Percentiles rank a stretch among this genome's conserved stretches.
These are phyloP conservation scores for Thermomyces lanuginosus DNA, from an alignment of 2,329 filamentous ascomycete genomes.

Conservation along the genomic window DNA sequence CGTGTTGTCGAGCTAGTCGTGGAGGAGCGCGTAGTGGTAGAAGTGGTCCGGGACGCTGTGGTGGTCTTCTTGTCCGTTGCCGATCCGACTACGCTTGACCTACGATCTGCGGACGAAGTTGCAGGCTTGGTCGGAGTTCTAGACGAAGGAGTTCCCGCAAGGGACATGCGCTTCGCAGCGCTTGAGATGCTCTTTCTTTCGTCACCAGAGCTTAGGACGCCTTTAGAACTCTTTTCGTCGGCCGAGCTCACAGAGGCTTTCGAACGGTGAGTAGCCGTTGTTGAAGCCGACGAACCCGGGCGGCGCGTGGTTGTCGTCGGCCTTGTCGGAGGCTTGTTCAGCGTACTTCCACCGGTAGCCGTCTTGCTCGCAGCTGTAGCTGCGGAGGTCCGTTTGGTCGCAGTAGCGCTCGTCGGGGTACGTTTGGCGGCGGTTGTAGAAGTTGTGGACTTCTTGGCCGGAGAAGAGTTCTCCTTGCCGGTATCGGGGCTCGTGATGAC, in stretches of 20 bases:
- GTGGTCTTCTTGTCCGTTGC: slow-evolving; percentile 2
- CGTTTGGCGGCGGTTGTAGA: slow-evolving; percentile 4
- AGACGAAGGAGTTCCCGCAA: slow-evolving; percentile 22
- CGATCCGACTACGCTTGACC: slow-evolving; percentile 21
- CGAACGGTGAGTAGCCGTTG: slow-evolving; percentile 24
- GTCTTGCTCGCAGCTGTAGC: slow-evolving; percentile 15
- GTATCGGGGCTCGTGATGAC: slow-evolving; percentile 20
- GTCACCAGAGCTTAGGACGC: slow-evolving; percentile 28
- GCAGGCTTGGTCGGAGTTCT: slow-evolving; percentile 19
- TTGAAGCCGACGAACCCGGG: slow-evolving; percentile 13
- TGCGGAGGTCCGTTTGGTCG: slow-evolving; percentile 17
- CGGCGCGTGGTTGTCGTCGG: slow-evolving; percentile 12
- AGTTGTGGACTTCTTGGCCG: slow-evolving; percentile 13
- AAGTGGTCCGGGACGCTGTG: slow-evolving; percentile 5
- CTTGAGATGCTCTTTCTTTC: slow-evolving; percentile 28
- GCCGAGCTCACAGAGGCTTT: slow-evolving; percentile 29
- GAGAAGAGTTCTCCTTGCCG: slow-evolving; percentile 20
- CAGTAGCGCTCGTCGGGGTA: slow-evolving; percentile 18
- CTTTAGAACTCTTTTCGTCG: slow-evolving; percentile 24
- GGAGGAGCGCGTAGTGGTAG: slow-evolving; percentile 9
- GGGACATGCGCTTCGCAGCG: slow-evolving; percentile 30
- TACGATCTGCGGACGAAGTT: slow-evolving; percentile 20
- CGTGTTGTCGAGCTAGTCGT: slow-evolving; percentile 12
- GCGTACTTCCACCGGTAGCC: slow-evolving; percentile 19
- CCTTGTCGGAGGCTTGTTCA: slow-evolving; percentile 31